Conservation (phyloP, 139 green algal species). For the Chlamydomonas sp. region DNA sequence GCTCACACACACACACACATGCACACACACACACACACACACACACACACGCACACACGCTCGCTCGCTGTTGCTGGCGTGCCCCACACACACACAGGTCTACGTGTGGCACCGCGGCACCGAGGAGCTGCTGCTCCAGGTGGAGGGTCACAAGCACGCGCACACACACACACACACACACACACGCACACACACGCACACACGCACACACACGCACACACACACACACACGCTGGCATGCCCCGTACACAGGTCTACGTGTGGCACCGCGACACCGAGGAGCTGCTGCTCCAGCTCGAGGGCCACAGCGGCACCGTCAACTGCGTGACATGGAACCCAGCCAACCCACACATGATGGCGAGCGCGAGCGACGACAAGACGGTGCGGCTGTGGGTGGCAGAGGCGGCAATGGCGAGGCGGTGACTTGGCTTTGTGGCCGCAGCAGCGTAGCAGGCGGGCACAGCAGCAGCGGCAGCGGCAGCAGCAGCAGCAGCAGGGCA, state of each 20-base stretch:
- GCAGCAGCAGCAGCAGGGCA: no score
- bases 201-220: no score
- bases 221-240: no score
- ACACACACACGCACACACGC: no score
- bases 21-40: no score
- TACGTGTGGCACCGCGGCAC: conserved; percentile 80
- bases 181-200: no score
- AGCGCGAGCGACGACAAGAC: conserved; percentile 68
- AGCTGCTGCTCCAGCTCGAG: conserved; percentile 63
- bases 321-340: conserved; percentile 71
- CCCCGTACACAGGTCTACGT: conserved; percentile 56
- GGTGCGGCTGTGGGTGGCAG: conserved; percentile 61
- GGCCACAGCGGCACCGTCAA: conserved; percentile 76
- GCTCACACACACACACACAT: no score
- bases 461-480: no score
- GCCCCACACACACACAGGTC: conserved; percentile 34
- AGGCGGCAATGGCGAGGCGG: no score
- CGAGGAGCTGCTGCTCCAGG: conserved; percentile 59
- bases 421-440: no score
- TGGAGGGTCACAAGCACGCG: conserved; percentile 75
- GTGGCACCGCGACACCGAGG: conserved; percentile 71
- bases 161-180: background rate
- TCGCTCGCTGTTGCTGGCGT: no score
- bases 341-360: conserved; percentile 68
- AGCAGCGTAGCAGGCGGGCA: no score